phyloP scores from a whole-genome alignment of 1,284 basidiomycete genomes.

The Trichosporon sp. region DNA sequence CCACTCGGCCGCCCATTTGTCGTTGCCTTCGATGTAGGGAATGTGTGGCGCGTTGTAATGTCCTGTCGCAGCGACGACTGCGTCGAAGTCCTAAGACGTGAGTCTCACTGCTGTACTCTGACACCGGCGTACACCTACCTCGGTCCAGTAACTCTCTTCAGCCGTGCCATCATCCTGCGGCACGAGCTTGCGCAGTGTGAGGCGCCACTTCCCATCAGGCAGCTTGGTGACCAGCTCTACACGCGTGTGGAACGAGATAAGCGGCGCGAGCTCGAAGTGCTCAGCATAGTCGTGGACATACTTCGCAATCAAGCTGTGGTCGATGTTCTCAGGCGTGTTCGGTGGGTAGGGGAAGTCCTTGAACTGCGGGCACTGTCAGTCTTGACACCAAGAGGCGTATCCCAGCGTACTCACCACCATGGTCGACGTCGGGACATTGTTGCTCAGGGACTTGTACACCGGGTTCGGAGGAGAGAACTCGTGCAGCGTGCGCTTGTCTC shows the following conservation, averaged over 20 bases:
- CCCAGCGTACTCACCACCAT: constrained; percentile 22
- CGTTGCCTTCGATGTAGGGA: constrained; percentile 47
- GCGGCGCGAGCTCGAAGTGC: constrained; percentile 48
- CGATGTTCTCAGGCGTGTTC: constrained; percentile 21
- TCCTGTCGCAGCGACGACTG: constrained; percentile 52
- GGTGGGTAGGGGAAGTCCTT: constrained; percentile 30
- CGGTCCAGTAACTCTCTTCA: too few relatives aligned
- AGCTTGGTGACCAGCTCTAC: constrained; percentile 50
- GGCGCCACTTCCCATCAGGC: neutral
- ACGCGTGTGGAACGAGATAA: constrained; percentile 53
- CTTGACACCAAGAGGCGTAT: too few relatives aligned
- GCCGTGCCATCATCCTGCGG: too few relatives aligned
- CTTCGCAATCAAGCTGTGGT: constrained; percentile 21
- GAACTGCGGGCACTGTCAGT: constrained; percentile 25
- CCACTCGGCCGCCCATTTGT: constrained; percentile 48
- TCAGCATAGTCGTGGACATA: constrained; percentile 41
- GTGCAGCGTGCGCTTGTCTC: too few relatives aligned
- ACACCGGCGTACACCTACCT: too few relatives aligned
- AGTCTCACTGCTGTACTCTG: too few relatives aligned
- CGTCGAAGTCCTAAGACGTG: too few relatives aligned
- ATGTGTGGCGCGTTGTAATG: constrained; percentile 47
- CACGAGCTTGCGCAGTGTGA: too few relatives aligned
- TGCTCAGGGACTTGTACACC: constrained; percentile 49
- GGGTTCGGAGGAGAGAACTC: constrained; percentile 49
- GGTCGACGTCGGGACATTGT: constrained; percentile 50